phyloP scores from a whole-genome alignment of 306 rosid species.

The Amphicarpaea edgeworthii region DNA sequence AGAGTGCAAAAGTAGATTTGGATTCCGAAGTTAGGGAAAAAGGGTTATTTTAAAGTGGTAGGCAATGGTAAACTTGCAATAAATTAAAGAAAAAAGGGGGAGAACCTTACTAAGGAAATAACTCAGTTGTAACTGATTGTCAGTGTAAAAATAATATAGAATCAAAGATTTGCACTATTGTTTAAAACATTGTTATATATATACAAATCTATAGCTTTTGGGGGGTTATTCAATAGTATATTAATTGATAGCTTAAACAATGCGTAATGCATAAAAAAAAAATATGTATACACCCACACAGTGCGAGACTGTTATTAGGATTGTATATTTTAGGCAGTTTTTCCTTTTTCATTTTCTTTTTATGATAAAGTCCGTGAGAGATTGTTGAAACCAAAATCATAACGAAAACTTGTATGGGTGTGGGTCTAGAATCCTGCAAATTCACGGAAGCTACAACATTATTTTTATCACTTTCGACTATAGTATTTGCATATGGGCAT shows the following conservation, averaged over 20 bases:
- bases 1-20: conserved; percentile 48
- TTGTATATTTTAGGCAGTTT: too few relatives aligned
- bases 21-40: conserved; percentile 46
- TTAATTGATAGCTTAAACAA: too few relatives aligned
- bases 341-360: conserved; percentile 29
- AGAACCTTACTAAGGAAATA: not conserved
- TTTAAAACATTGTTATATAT: too few relatives aligned
- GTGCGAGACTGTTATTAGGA: too few relatives aligned
- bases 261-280: too few relatives aligned
- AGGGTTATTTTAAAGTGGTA: conserved; percentile 39
- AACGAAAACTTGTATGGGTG: conserved; percentile 21
- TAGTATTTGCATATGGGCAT: not conserved
- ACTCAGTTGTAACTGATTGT: too few relatives aligned
- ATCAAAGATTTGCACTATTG: too few relatives aligned
- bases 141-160: too few relatives aligned
- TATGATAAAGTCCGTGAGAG: conserved; percentile 32
- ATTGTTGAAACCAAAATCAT: conserved; percentile 28
- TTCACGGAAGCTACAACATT: conserved; percentile 40
- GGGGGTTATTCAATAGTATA: too few relatives aligned
- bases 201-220: too few relatives aligned
- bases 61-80: conserved; percentile 38
- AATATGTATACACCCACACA: too few relatives aligned
- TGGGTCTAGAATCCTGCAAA: conserved; percentile 28
- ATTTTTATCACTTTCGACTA: not conserved
- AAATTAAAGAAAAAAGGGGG: conserved; percentile 10